Base-by-base conservation (phyloP, 305 asterid genomes). In the Fraxinus dipetala region DNA sequence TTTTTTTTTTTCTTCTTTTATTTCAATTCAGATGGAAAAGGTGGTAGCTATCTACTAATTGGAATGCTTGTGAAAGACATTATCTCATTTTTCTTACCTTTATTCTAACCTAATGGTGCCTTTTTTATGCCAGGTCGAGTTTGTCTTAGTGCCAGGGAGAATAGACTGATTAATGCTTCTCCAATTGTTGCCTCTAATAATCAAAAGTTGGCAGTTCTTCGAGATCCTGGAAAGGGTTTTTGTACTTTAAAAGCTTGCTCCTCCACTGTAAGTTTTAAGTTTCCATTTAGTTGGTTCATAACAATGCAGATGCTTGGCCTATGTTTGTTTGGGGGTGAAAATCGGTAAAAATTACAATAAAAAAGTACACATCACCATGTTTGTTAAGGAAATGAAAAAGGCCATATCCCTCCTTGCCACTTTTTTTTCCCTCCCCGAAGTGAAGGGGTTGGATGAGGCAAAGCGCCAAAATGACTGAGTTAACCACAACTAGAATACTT, bases 211-310 rank as follows among this genome's bases (percentile, higher is more conserved):
- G 84, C 85, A 14, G 0, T 16, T 77, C 26, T 24, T 85, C 77
- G 76, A 83, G 86, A 83, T 88, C 86, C 82, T 69, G 86, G 85
- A 82, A 83, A 20, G 79, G 86, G 85, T 80, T 84, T 87, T 73
- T 61, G 85, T 83, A 72, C 89, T 82, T 63, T 90, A 85, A 86
- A 77, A 85, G 88, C 91, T 75, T 89, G 97, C 88, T 90, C 94
- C 79, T 87, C 90, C n/a, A 75, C 79, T 72, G 98, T 95, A 89
- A 89, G 97, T 89, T 83, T 69, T 38, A 54, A 89, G 97, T 89
- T 84, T 61, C 45, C 72, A 20, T 79, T 72, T n/a, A 61, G 54
- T 78, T 77, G 59, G 80, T 72, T 78, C 34, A 72, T 74, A n/a
- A 43, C 81, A 72, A 76, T 82, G 32, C 76, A 76, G 69, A 54